Evolutionary conservation across 257 asterid species (phyloP).

Genomic region (Solanum megistacrolobum): DNA sequence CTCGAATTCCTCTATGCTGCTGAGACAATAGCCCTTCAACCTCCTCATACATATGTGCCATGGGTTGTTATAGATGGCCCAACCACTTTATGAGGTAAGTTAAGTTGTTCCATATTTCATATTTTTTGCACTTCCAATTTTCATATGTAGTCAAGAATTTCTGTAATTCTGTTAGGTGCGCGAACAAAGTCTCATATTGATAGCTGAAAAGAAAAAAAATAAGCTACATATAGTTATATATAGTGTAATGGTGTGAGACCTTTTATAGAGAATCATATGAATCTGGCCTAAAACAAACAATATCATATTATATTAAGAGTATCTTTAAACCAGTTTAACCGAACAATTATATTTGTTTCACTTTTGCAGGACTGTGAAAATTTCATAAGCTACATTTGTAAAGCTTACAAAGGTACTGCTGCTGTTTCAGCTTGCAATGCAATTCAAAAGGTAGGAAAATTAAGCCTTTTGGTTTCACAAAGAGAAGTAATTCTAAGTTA

Average conservation of each 20-base stretch:
- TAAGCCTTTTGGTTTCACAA: background rate
- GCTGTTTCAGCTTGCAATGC: background rate
- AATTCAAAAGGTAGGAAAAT: background rate
- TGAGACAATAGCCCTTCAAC: constrained; percentile 54
- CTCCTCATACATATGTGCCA: constrained; percentile 79
- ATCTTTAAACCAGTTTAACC: background rate
- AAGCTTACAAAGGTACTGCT: constrained; percentile 20
- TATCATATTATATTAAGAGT: background rate
- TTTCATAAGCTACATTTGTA: constrained; percentile 22
- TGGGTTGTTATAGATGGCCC: constrained; percentile 82
- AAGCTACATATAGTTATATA: background rate
- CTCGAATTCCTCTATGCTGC: constrained; percentile 61
- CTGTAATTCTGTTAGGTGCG: background rate
- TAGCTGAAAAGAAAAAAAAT: background rate
- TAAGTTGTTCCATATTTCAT: background rate
- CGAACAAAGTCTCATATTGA: background rate
- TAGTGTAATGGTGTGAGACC: background rate
- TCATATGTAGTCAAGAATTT: background rate
- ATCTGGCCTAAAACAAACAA: background rate
- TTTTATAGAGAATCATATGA: background rate
- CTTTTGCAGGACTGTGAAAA: constrained; percentile 18
- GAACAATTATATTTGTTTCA: background rate
- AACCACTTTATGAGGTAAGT: constrained; percentile 77
- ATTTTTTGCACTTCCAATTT: background rate
- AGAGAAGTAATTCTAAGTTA: background rate